Base-by-base conservation (phyloP, 106 monocot species). In the Dendrobium nobile region DNA sequence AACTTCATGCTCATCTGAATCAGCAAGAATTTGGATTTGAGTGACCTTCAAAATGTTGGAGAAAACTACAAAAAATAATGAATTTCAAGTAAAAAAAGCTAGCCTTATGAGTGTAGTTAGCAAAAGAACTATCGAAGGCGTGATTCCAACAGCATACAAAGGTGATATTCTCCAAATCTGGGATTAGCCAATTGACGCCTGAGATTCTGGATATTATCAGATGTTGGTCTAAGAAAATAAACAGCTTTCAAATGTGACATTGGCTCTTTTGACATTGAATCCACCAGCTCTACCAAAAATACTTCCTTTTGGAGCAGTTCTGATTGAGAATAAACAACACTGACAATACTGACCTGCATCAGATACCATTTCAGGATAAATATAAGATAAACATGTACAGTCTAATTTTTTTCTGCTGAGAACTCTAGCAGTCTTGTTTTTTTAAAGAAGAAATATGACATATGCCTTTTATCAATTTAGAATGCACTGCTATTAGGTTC, bases 241-340 rank as follows among this genome's bases (percentile, higher is more conserved):
- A 99, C 88, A 55, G 99, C 95, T 91, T 99, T 99, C 45, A 99
- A 88, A 83, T 99, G 99, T 22, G 87, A 80, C 99, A 99, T 99
- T 78, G 93, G 86, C 85, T 95, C 95, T 77, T 91, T 95, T 41
- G 91, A 88, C 82, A 88, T 81, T 16, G 89, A 87, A 84, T 99
- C 99, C 41, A 99, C 81, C 3, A 93, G 73, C 84, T 95, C 95
- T 6, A 95, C 99, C 84, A 99, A 87, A 87, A 93, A 99, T 1
- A 99, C 99, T 86, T 99, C 95, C 80, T 99, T 99, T 80, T 91
- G 89, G 42, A 99, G 92, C 48, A 99, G 83, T 47, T 95, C 89
- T 67, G 95, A 95, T 72, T 95, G 99, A 47, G 93, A 91, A 85
- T 93, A 99, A 42, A 82, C 99, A 77, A 99, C 99, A 89, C 99